phyloP scores from a whole-genome alignment of 306 rosid species.

The Fagus crenata region DNA sequence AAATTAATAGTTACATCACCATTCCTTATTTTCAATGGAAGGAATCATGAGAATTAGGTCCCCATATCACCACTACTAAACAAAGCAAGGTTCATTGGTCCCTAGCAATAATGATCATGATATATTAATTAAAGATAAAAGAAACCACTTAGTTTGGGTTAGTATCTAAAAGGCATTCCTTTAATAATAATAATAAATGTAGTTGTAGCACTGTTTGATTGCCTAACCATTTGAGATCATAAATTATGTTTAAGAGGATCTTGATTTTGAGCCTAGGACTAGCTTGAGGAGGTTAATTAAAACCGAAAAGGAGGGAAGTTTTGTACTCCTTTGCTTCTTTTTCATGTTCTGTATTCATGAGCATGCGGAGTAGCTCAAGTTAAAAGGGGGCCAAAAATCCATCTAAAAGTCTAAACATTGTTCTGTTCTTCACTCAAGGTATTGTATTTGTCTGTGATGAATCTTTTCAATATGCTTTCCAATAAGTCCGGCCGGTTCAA shows the following conservation, averaged over 20 bases:
- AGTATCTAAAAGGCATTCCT: too few species aligned
- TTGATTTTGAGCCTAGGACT: too few species aligned
- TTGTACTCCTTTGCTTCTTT: background rate
- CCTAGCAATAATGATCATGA: slow-evolving; percentile 4
- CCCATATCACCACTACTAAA: slow-evolving; percentile 2
- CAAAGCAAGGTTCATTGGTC: slow-evolving; percentile 15
- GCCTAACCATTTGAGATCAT: background rate
- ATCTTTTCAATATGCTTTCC: too few species aligned
- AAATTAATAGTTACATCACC: background rate
- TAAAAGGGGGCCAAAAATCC: background rate
- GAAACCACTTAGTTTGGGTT: too few species aligned
- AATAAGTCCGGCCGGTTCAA: too few species aligned
- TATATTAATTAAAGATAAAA: background rate
- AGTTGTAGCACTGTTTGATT: background rate
- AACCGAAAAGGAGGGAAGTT: too few species aligned
- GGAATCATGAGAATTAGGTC: slow-evolving; percentile 11
- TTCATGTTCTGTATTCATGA: background rate
- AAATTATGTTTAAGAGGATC: background rate
- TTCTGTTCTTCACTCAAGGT: too few species aligned
- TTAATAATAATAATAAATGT: too few species aligned
- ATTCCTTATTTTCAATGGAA: slow-evolving; percentile 1
- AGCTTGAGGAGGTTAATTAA: too few species aligned
- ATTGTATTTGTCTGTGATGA: too few species aligned
- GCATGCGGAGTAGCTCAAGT: background rate
- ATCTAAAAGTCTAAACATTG: too few species aligned